These are phyloP conservation scores for Apiospora kogelbergensis DNA, from an alignment of 2,329 filamentous ascomycete genomes.

Conservation along the genomic window DNA sequence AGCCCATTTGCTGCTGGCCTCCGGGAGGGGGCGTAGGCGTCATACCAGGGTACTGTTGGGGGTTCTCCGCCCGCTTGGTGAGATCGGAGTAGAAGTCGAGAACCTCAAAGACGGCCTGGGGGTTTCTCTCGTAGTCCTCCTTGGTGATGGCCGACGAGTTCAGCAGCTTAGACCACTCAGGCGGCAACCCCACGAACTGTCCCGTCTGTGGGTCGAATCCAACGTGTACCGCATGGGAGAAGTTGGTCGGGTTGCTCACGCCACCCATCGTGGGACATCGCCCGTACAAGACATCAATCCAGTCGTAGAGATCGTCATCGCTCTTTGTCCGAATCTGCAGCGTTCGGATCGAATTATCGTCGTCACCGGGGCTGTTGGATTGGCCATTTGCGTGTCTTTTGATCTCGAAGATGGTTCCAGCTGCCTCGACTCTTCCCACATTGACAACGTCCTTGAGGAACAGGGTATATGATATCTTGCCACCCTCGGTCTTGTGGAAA, in stretches of 20 bases:
- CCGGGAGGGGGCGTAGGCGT: conserved; percentile 64
- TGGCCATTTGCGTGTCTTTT: conserved; percentile 70
- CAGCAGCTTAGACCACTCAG: conserved; percentile 95
- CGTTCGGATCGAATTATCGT: conserved; percentile 78
- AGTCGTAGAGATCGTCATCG: conserved; percentile 96
- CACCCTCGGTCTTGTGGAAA: conserved; percentile 88
- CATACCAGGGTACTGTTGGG: conserved; percentile 65
- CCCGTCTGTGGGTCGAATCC: conserved; percentile 95
- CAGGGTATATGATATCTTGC: conserved; percentile 85
- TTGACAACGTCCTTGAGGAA: conserved; percentile 84
- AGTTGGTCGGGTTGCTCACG: conserved; percentile 98
- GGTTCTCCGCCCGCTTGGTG: conserved; percentile 72
- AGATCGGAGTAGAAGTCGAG: conserved; percentile 85
- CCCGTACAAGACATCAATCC: conserved; percentile 98
- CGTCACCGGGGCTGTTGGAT: conserved; percentile 71
- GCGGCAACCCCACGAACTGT: conserved; percentile 89
- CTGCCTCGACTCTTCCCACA: conserved; percentile 87
- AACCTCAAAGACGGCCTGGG: conserved; percentile 79
- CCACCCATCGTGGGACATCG: conserved; percentile 96
- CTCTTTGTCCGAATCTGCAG: conserved; percentile 92
- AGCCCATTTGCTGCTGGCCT: conserved; percentile 59
- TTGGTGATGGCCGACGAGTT: conserved; percentile 97
- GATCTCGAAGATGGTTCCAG: conserved; percentile 92
- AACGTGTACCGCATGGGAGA: conserved; percentile 94
- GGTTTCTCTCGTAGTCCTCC: conserved; percentile 97